phyloP scores from a whole-genome alignment of 2,329 filamentous ascomycete species.

The Xylariaceae sp. region DNA sequence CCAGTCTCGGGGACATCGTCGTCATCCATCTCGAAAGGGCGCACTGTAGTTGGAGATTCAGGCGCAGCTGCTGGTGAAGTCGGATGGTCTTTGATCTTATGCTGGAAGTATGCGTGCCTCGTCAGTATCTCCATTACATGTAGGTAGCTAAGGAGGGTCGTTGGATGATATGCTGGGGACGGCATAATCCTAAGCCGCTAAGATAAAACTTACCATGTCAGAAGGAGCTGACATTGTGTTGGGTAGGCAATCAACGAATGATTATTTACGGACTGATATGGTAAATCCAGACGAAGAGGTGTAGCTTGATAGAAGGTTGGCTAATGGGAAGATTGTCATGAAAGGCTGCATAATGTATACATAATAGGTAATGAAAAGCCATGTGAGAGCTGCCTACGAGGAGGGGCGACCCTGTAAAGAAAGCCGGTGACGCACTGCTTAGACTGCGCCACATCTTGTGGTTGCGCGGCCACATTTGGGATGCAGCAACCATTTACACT shows the following conservation, averaged over 20 bases:
- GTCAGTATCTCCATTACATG: conserved; percentile 21
- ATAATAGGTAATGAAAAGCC: conserved; percentile 8
- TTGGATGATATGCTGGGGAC: conserved; percentile 15
- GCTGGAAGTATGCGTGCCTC: conserved; percentile 13
- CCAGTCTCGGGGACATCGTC: conserved; percentile 70
- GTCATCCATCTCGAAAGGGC: conserved; percentile 72
- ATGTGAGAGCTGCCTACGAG: conserved; percentile 1
- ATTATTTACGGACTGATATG: conserved; percentile 15
- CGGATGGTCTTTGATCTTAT: conserved; percentile 51
- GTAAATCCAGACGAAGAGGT: conserved; percentile 2
- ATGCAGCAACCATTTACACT: no score
- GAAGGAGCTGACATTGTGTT: conserved; percentile 42
- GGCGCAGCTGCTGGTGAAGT: conserved; percentile 49
- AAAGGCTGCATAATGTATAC: conserved; percentile 17
- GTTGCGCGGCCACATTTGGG: no score
- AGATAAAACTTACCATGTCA: conserved; percentile 39
- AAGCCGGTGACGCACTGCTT: conserved; percentile 22
- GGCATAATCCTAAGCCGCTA: conserved; percentile 25
- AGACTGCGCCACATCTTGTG: conserved; percentile 27
- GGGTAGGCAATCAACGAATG: not conserved
- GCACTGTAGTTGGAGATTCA: conserved; percentile 70
- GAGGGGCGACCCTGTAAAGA: conserved; percentile 21
- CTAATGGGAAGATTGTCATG: conserved; percentile 13
- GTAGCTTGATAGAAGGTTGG: conserved; percentile 1
- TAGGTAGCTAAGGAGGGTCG: not conserved